These are phyloP conservation scores for Arthrobotrys sinensis DNA, from an alignment of 2,329 filamentous ascomycete genomes.

Conservation along the genomic window DNA sequence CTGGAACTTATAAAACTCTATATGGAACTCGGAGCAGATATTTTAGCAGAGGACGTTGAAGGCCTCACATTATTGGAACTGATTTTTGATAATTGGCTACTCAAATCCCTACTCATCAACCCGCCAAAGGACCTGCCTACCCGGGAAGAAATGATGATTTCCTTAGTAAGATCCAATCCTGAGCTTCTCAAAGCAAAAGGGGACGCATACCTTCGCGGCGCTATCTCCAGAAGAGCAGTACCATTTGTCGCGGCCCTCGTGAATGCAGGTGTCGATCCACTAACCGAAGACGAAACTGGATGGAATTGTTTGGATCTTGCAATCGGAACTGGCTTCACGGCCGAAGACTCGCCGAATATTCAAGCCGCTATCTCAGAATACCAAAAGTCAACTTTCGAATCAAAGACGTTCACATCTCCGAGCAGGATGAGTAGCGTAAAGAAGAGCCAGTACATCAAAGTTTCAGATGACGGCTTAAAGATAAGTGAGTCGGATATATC, in stretches of 20 bases:
- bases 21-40: conserved; percentile 26
- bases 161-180: conserved; percentile 15
- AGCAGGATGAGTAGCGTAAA: conserved; percentile 35
- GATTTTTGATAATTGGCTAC: conserved; percentile 38
- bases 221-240: conserved; percentile 19
- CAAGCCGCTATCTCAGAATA: conserved; percentile 38
- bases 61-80: conserved; percentile 23
- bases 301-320: conserved; percentile 48
- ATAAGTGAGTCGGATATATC: conserved; percentile 31
- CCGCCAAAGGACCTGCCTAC: conserved; percentile 9
- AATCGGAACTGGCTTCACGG: conserved; percentile 2
- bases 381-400: conserved; percentile 20
- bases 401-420: conserved; percentile 35
- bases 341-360: conserved; percentile 17
- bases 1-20: conserved; percentile 31
- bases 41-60: conserved; percentile 17
- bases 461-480: conserved; percentile 37
- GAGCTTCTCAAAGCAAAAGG: conserved; percentile 43
- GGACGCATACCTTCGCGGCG: conserved; percentile 22
- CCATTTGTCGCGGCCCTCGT: conserved; percentile 24
- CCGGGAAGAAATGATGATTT: conserved; percentile 32
- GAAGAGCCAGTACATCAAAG: conserved; percentile 45
- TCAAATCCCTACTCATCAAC: conserved; percentile 8
- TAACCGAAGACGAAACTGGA: conserved; percentile 41
- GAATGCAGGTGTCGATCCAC: conserved; percentile 30